Base-by-base conservation (phyloP, 371 early-diverging fungal species). In the Actinomortierella ambigua region DNA sequence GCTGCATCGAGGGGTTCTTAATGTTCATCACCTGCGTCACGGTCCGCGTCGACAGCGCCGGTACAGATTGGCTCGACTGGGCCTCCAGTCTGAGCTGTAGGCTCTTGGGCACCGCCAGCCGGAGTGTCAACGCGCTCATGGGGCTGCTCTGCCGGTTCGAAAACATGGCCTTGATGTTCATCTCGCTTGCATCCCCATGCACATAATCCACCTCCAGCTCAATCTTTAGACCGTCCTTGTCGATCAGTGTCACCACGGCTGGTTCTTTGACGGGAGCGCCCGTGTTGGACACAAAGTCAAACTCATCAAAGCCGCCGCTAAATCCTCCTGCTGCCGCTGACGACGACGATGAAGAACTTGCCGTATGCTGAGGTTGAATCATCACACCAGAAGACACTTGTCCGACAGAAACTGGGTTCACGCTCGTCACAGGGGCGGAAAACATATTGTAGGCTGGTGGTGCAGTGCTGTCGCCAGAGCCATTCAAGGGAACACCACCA, bases 51-150 rank as follows among this genome's bases (percentile, higher is more conserved):
- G 89, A 88, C 50, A 85, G 77, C 27, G 91, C 79, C 39, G 84
- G 79, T 17, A 91, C 69, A 3, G 68, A 59, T 7, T 82, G 79
- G 4, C 83, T 82, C 1, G 89, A 84, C 9, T 83, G 79, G 24
- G 86, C 82, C 17, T 85, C 85, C 81, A 91, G 76, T n/a, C 81
- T 79, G 55, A 91, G 68, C 57, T 88, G 86, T 68, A 90, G 82
- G 49, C 88, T 81, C 79, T 84, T 85, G 18, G 84, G 82, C 4
- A 79, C 81, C 8, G 86, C 85, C 20, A 86, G 58, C 11, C 81
- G 66, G 50, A 86, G 61, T 18, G 70, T 78, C 69, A 86, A 66
- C 0, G 65, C 66, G 18, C 81, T 79, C 83, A 86, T 82, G 23
- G 83, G 65, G 41, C 81, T 83, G 51, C 75, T 81, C 7, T 81